Base-by-base conservation (phyloP, 1,139 yeast genomes). In the Debaryomyces nepalensis region DNA sequence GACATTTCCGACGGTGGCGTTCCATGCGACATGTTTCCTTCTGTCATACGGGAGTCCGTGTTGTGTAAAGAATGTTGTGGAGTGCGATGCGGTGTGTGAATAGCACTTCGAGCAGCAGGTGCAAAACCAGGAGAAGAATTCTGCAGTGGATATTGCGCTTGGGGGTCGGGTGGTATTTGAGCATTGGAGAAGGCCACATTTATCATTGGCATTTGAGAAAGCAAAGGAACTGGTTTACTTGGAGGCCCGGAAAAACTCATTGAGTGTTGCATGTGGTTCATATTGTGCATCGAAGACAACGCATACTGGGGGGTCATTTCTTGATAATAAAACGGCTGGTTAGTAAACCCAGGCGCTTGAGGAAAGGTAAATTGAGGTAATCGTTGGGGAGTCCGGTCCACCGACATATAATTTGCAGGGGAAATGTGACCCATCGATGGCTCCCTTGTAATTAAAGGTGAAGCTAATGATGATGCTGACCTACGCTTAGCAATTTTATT, bases 401-500 rank as follows among this genome's bases (percentile, higher is more conserved):
- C 3, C 5, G 37, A 16, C 12, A 18, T 18, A 10, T 8, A 16
- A 23, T 18, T 18, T n/a, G 19, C 12, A 10, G 30, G 7, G 10
- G 15, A 5, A 10, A 24, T 12, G 16, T 23, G 30, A 23, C n/a
- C 16, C 3, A 11, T 24, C 9, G 22, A 10, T 9, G 20, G 16
- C 16, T 18, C 12, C n/a, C 30, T 34, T 12, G 8, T 14, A 16
- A 35, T 21, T 4, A 37, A 21, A n/a, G 42, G 37, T n/a, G 30
- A 18, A n/a, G 33, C 37, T 11, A 34, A 26, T 34, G 24, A 34
- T 20, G 26, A 42, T 8, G 30, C n/a, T 23, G 26, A 42, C 6
- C 23, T 39, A 18, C 24, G 42, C 33, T 26, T 33, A n/a, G 4
- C 12, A 36, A 67, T 55, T 49, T 70, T 72, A 27, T 22, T 32